Conservation (phyloP, 139 green algal genomes). For the Haematococcus lacustris region DNA sequence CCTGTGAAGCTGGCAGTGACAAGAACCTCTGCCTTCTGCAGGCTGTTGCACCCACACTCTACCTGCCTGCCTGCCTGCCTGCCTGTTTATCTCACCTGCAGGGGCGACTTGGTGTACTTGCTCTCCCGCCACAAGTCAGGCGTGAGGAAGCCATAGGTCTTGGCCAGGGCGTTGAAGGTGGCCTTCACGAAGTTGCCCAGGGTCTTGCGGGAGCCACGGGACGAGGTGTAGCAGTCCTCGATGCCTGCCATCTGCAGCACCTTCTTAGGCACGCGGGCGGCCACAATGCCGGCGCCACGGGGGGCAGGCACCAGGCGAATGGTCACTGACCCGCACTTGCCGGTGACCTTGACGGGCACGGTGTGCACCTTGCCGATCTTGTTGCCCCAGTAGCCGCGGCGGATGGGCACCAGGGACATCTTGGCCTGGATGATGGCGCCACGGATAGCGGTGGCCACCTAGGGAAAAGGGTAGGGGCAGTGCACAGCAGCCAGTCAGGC, state of each 20-base stretch:
- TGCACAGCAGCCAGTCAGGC: too few relatives aligned
- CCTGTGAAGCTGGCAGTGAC: background rate
- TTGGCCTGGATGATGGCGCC: slow-evolving; percentile 98
- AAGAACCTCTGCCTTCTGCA: background rate
- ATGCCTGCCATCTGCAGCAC: slow-evolving; percentile 98
- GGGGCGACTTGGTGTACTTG: slow-evolving; percentile 82
- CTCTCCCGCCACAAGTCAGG: slow-evolving; percentile 96
- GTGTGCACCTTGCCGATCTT: slow-evolving; percentile 90
- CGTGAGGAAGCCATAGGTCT: slow-evolving; percentile 95
- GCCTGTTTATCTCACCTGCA: slow-evolving; percentile 76
- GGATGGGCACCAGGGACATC: slow-evolving; percentile 88
- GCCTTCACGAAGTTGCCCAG: slow-evolving; percentile 98
- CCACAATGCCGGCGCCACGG: slow-evolving; percentile 94
- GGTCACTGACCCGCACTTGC: slow-evolving; percentile 93
- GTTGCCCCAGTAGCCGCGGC: slow-evolving; percentile 98
- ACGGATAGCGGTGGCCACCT: slow-evolving; percentile 94
- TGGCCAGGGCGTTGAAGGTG: slow-evolving; percentile 43
- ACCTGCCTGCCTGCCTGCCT: background rate
- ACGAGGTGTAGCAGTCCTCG: slow-evolving; percentile 98
- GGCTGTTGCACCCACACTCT: background rate
- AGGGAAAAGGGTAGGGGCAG: too few relatives aligned
- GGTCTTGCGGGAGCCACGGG: slow-evolving; percentile 90
- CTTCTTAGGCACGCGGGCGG: slow-evolving; percentile 96
- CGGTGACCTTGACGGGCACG: slow-evolving; percentile 83
- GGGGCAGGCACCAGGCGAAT: slow-evolving; percentile 97